A percentile compares a stretch with the other conserved stretches of the same genome.
Evolutionary conservation across 2,329 filamentous ascomycete species (phyloP).

Genomic region (Aspergillus sp.): DNA sequence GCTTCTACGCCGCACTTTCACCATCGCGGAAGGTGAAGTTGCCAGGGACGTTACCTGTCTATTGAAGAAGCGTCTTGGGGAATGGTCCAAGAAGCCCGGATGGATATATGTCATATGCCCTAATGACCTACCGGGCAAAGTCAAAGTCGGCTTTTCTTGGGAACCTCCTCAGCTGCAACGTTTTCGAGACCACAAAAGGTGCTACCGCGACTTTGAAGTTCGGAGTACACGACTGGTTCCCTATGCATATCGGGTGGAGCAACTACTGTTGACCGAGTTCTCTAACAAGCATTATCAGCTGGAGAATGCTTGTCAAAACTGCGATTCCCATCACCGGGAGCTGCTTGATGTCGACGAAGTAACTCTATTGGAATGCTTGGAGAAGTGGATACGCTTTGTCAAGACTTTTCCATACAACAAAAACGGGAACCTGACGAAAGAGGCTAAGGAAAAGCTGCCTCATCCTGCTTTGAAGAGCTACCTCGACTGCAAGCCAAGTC

Average conservation of each 20-base stretch:
- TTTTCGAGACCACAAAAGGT: not conserved
- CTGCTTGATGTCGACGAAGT: not conserved
- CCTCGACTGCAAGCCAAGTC: not conserved
- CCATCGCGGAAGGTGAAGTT: not conserved
- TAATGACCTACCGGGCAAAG: not conserved
- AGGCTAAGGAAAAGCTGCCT: not conserved
- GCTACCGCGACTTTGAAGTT: not conserved
- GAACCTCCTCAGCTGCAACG: not conserved
- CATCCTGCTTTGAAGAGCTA: not conserved
- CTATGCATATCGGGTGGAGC: not conserved
- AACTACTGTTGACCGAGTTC: not conserved
- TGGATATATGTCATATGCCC: not conserved
- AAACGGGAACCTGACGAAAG: not conserved
- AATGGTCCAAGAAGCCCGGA: not conserved
- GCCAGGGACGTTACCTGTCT: not conserved
- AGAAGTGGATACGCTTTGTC: not conserved
- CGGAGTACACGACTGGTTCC: not conserved
- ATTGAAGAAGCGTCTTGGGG: not conserved
- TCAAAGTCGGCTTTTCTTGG: not conserved
- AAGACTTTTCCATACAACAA: not conserved
- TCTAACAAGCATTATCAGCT: not conserved
- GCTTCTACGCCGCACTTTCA: not conserved
- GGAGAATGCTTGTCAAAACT: not conserved
- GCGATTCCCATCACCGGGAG: not conserved
- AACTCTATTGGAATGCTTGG: not conserved